These are phyloP conservation scores for Tieghemiomyces parasiticus DNA, from an alignment of 192 early-diverging fungal species.

Conservation along the genomic window DNA sequence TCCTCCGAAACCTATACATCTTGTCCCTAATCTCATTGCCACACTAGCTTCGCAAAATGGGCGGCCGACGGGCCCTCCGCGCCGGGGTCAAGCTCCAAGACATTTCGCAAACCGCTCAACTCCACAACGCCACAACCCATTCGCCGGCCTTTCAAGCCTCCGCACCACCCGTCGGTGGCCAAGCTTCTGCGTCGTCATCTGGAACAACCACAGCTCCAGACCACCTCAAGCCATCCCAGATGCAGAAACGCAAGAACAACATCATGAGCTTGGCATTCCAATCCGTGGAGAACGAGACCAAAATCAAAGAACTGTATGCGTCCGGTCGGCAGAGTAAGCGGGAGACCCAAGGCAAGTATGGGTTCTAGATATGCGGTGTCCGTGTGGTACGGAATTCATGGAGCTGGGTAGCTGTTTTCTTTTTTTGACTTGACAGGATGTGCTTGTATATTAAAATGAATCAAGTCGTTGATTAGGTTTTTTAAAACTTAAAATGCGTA, in stretches of 20 bases:
- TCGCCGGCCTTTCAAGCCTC: not conserved
- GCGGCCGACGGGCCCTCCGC: conserved; percentile 3
- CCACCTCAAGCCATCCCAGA: conserved; percentile 32
- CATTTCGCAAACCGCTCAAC: not conserved
- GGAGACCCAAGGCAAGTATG: conserved; percentile 52
- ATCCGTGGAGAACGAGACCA: conserved; percentile 46
- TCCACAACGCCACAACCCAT: not conserved
- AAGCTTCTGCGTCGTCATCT: not conserved
- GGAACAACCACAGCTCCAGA: conserved; percentile 7
- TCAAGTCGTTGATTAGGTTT: too few species aligned
- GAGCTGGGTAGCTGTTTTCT: too few species aligned
- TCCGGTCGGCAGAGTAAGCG: conserved; percentile 41
- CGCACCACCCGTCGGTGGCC: not conserved
- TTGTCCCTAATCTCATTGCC: too few species aligned
- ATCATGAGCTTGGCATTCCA: conserved; percentile 62
- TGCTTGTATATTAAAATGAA: too few species aligned
- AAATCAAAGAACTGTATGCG: conserved; percentile 44
- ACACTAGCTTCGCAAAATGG: not conserved
- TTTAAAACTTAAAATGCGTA: too few species aligned
- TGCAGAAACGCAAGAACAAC: conserved; percentile 61
- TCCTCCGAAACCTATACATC: too few species aligned
- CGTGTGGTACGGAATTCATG: too few species aligned
- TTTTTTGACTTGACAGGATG: too few species aligned
- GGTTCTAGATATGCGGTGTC: conserved; percentile 20
- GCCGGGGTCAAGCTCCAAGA: not conserved